Evolutionary conservation across 768 basidiomycete species (phyloP).

Genomic region (Mycena sanguinolenta): DNA sequence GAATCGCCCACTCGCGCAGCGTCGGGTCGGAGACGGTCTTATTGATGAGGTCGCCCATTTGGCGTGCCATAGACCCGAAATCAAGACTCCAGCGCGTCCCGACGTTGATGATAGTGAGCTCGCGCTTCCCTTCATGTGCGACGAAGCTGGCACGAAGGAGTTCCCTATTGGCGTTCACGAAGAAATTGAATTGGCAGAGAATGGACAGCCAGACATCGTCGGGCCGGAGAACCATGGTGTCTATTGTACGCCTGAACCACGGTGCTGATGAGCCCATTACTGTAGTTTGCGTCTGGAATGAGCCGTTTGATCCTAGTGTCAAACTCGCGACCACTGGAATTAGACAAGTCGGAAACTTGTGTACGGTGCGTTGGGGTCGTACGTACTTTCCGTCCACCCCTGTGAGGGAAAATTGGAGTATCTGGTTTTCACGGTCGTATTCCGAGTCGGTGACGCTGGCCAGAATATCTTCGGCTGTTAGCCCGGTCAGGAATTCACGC

Average conservation of each 20-base stretch:
- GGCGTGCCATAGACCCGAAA: neutral
- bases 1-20: neutral
- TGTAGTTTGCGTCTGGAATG: neutral
- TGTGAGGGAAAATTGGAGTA: neutral
- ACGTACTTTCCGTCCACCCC: neutral
- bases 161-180: constrained; percentile 35
- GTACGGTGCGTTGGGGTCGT: neutral
- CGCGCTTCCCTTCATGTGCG: constrained; percentile 40
- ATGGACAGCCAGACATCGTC: constrained; percentile 11
- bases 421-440: neutral
- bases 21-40: neutral
- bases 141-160: constrained; percentile 48
- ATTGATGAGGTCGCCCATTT: neutral
- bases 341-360: neutral
- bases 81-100: neutral
- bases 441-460: neutral
- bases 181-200: constrained; percentile 5
- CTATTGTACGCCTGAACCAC: neutral
- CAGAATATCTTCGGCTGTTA: neutral
- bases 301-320: neutral
- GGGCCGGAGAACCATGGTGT: neutral
- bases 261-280: neutral
- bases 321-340: neutral
- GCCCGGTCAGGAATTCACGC: neutral
- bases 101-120: constrained; percentile 22